phyloP scores from a whole-genome alignment of 371 early-diverging fungal genomes.

The Mortierella polycephala region DNA sequence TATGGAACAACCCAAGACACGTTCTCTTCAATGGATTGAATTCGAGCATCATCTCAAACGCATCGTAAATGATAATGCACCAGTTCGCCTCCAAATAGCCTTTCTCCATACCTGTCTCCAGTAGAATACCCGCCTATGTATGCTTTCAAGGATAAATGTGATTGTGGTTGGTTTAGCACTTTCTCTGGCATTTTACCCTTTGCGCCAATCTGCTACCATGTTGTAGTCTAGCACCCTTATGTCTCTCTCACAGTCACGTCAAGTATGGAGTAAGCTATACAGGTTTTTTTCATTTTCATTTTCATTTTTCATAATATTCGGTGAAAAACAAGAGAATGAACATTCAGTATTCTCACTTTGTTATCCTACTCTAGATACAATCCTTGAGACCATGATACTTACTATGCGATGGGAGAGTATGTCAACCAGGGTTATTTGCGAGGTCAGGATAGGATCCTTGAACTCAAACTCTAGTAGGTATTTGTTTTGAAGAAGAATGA shows the following conservation, averaged over 20 bases:
- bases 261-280: slow-evolving; percentile 7
- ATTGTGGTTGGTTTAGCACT: slow-evolving; percentile 4
- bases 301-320: no score
- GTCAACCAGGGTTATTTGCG: slow-evolving; percentile 16
- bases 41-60: neutral
- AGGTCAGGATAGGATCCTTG: slow-evolving; percentile 13
- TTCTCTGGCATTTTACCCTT: slow-evolving; percentile 7
- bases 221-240: neutral
- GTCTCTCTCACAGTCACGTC: slow-evolving; percentile 3
- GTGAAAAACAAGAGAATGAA: neutral
- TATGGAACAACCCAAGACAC: neutral
- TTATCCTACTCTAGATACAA: neutral
- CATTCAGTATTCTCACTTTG: neutral
- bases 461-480: slow-evolving; percentile 24
- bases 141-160: neutral
- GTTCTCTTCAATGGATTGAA: neutral
- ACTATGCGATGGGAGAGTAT: slow-evolving; percentile 24
- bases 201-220: neutral
- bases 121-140: slow-evolving; percentile 10
- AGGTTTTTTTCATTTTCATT: no score
- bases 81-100: neutral
- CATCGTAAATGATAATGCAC: slow-evolving; percentile 15
- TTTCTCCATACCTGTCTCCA: neutral
- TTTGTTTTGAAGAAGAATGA: neutral
- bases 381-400: neutral